Base-by-base conservation (phyloP, 129 eudicot species). In the Smallanthus sonchifolius region DNA sequence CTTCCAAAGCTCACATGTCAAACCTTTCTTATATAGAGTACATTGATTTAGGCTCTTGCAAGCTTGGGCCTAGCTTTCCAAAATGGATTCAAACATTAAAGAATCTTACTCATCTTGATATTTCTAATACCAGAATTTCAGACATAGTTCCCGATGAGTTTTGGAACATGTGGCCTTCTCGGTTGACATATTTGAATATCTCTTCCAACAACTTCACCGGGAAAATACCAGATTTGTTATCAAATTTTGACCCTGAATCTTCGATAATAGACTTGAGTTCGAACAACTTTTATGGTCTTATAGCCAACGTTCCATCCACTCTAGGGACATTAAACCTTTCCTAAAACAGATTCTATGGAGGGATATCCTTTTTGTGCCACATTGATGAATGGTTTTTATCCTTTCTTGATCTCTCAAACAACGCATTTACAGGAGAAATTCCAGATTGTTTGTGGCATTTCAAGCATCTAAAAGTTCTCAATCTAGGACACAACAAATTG, bases 241-340 rank as follows among this genome's bases (percentile, higher is more conserved):
- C 74, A 51, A 70, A 51, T 2, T 17, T 35, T 35, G 43, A 4
- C 10, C 19, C 2, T 34, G 6, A 0, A 0, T 49, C 5, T 61
- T 34, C 24, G 15, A 5, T 0, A 0, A 2, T 70, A 16, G 63
- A 70, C 16, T 70, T 70, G 63, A 49, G 74, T 35, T 70, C 63
- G 35, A 70, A 70, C 75, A 35, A 2, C 43, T 70, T 70, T 51
- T 49, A 70, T 51, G 75, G 75, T 70, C 11, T 2, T 0, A 2
- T 70, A 35, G 17, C 43, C 0, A 37, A 51, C 35, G 43, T 51
- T 35, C 42, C 75, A 1, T 51, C 48, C 1, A 0, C 4, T 36
- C 3, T 51, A 2, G 1, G 0, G 0, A 15, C 0, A 0, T 7
- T 35, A 14, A 5, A 70, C 56, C 75, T 70, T 19, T 70, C 75